Conservation (phyloP, 495 filamentous ascomycete genomes). For the Umbilicaria muhlenbergii region DNA sequence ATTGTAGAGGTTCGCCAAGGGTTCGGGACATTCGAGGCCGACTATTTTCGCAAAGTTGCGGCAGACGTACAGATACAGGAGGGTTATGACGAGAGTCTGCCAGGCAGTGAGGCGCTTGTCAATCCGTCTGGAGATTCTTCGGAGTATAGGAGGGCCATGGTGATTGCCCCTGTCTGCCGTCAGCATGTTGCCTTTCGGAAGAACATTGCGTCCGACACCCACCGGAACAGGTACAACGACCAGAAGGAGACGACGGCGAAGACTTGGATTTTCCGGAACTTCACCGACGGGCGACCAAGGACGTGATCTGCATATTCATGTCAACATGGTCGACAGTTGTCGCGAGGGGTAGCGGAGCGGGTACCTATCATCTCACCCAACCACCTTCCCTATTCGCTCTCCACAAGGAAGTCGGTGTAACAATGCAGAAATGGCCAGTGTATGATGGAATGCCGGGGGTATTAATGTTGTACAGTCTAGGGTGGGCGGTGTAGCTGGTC, state of each 20-base stretch:
- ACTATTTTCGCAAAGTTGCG: constrained; percentile 89
- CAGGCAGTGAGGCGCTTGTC: constrained; percentile 60
- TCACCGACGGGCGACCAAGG: constrained; percentile 74
- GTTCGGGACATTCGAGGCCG: constrained; percentile 83
- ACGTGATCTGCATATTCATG: constrained; percentile 52
- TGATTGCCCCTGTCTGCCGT: constrained; percentile 49
- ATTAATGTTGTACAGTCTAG: too few relatives aligned
- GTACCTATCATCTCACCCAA: too few relatives aligned
- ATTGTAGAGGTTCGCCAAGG: constrained; percentile 85
- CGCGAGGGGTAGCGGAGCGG: too few relatives aligned
- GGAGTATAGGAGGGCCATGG: constrained; percentile 70
- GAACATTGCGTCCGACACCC: constrained; percentile 9
- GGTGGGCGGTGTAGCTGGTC: too few relatives aligned
- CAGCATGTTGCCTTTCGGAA: background rate
- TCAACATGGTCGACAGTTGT: too few relatives aligned
- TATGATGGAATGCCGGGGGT: too few relatives aligned
- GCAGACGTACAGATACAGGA: constrained; percentile 79
- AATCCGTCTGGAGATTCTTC: constrained; percentile 54
- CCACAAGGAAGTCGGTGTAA: too few relatives aligned
- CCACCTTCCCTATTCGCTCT: too few relatives aligned
- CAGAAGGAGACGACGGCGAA: constrained; percentile 82
- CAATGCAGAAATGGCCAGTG: too few relatives aligned
- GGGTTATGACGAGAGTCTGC: constrained; percentile 76
- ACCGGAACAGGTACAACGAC: constrained; percentile 70
- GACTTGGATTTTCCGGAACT: constrained; percentile 87